Conservation (phyloP, 2,329 filamentous ascomycete genomes). For the Biscogniauxia marginata region DNA sequence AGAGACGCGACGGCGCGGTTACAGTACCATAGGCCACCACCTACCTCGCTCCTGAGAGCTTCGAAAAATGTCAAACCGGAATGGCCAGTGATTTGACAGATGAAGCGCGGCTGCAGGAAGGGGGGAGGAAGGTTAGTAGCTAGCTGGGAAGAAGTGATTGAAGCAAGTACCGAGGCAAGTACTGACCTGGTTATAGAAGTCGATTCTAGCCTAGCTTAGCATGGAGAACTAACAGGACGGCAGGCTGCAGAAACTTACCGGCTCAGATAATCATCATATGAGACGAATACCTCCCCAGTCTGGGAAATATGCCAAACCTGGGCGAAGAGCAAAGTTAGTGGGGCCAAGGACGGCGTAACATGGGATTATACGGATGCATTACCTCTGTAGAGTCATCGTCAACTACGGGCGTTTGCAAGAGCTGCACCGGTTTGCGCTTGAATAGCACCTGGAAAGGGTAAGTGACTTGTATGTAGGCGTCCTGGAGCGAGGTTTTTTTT, state of each 20-base stretch:
- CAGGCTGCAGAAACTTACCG: conserved; percentile 55
- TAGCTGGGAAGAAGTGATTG: conserved; percentile 1
- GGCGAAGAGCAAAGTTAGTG: conserved; percentile 21
- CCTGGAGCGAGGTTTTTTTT: conserved; percentile 10
- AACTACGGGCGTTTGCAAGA: conserved; percentile 68
- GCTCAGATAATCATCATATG: conserved; percentile 83
- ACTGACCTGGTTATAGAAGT: conserved; percentile 87
- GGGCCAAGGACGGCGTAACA: conserved; percentile 11
- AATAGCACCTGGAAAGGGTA: conserved; percentile 73
- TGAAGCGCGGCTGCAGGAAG: conserved; percentile 71
- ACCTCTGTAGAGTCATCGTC: conserved; percentile 84
- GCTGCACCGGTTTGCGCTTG: conserved; percentile 92
- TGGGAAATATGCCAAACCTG: conserved; percentile 90
- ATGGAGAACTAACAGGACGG: background rate
- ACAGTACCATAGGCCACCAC: conserved; percentile 30
- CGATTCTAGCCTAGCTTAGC: conserved; percentile 61
- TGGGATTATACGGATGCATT: conserved; percentile 27
- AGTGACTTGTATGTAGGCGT: conserved; percentile 13
- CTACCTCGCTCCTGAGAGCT: conserved; percentile 85
- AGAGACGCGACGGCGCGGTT: conserved; percentile 13
- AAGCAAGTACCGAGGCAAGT: conserved; percentile 2
- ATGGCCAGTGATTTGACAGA: conserved; percentile 93
- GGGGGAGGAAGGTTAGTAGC: conserved; percentile 3
- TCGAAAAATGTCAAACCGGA: conserved; percentile 91
- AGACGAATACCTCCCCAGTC: conserved; percentile 85